A percentile compares a stretch with the other conserved stretches of the same genome.
phyloP scores from a whole-genome alignment of 2,329 filamentous ascomycete species.

The Penicillium expansum region DNA sequence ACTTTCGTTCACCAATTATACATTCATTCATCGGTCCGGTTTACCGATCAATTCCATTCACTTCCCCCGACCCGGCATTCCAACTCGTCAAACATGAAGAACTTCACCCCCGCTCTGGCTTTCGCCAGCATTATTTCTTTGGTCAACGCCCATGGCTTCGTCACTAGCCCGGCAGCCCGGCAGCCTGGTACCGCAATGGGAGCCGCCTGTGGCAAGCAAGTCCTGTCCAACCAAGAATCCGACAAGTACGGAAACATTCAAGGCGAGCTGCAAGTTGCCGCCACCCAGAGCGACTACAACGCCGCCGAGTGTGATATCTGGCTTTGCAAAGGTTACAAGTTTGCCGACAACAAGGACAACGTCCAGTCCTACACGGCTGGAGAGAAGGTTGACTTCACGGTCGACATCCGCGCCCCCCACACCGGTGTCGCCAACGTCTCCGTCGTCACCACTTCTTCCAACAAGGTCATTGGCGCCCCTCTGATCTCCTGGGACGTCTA shows the following conservation, averaged over 20 bases:
- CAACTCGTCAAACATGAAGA: constrained; percentile 39
- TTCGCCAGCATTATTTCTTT: constrained; percentile 46
- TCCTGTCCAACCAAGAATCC: constrained; percentile 52
- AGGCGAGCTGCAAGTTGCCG: constrained; percentile 52
- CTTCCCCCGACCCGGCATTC: constrained; percentile 19
- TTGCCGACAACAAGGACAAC: constrained; percentile 54
- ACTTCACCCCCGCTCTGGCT: constrained; percentile 41
- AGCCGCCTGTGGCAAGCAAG: constrained; percentile 54
- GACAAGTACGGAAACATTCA: constrained; percentile 60
- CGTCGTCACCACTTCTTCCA: constrained; percentile 47
- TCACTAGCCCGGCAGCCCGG: constrained; percentile 50
- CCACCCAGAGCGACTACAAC: constrained; percentile 49
- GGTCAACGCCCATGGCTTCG: constrained; percentile 55
- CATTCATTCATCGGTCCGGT: constrained; percentile 18
- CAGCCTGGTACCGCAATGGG: constrained; percentile 53
- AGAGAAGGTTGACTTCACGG: constrained; percentile 44
- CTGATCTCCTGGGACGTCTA: constrained; percentile 34
- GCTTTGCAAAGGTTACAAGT: constrained; percentile 60
- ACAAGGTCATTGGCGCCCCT: constrained; percentile 38
- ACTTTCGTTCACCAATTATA: constrained; percentile 15
- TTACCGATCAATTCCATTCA: constrained; percentile 21
- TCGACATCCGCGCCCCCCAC: constrained; percentile 50
- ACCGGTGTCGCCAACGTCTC: constrained; percentile 51
- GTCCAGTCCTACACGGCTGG: constrained; percentile 52
- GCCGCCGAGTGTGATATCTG: constrained; percentile 50